phyloP scores from a whole-genome alignment of 257 asterid species.

The Echites panduratus region DNA sequence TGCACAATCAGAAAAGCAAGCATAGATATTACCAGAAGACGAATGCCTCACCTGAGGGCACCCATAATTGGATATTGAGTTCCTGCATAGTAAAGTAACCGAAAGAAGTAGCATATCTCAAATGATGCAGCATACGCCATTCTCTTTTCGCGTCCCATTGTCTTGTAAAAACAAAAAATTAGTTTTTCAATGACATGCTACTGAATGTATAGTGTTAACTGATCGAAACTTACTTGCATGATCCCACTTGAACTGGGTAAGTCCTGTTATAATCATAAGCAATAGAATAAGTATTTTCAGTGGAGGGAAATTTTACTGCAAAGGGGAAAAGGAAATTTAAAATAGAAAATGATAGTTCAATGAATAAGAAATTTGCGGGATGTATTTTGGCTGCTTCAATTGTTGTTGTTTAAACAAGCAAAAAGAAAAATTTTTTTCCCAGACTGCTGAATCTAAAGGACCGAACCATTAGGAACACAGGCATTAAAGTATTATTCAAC shows the following conservation, averaged over 20 bases:
- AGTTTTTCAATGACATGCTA: slow-evolving; percentile 14
- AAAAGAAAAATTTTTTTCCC: too few species aligned
- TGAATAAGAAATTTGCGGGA: too few species aligned
- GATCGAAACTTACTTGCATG: slow-evolving; percentile 76
- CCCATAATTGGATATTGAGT: slow-evolving; percentile 97
- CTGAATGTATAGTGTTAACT: slow-evolving; percentile 12
- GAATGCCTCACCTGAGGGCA: slow-evolving; percentile 71
- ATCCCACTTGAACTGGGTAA: slow-evolving; percentile 86
- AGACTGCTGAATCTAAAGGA: background rate
- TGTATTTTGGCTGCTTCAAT: background rate
- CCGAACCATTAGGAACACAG: background rate
- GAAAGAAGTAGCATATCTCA: slow-evolving; percentile 80
- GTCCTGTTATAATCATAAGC: slow-evolving; percentile 50
- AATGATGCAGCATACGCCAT: slow-evolving; percentile 85
- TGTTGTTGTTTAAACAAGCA: background rate
- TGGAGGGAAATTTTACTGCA: background rate
- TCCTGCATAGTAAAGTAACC: slow-evolving; percentile 82
- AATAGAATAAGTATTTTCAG: slow-evolving; percentile 22
- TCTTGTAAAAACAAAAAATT: slow-evolving; percentile 36
- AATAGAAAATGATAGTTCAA: background rate
- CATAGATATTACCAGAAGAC: background rate
- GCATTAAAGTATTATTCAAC: background rate
- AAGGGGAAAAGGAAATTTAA: background rate
- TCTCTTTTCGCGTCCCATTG: slow-evolving; percentile 95
- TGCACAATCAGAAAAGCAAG: background rate